Evolutionary conservation across 495 filamentous ascomycete species (phyloP), one percentile per base, ranked within the genome.

Genomic region (Neurospora sp.): DNA sequence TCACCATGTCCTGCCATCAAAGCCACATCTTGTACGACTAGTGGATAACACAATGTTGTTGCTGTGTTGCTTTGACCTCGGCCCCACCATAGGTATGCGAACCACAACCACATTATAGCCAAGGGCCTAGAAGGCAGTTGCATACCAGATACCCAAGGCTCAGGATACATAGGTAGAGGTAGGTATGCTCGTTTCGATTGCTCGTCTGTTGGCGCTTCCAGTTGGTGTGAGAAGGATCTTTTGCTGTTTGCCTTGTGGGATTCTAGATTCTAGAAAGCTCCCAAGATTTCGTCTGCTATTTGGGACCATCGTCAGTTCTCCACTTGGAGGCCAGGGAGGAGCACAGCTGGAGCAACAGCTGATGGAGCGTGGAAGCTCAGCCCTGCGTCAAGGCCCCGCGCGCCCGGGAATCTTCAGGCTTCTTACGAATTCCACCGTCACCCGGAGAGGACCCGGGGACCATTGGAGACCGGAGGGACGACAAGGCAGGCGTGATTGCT

Each of bases 371-470:
- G 7, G 27, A 66, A 66, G 54, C 54, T 74, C 73, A 74, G 73
- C 73, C 73, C 73, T 74, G 71, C 39, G 73, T 71, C 72, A 40
- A 49, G 44, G 54, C 54, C 54, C 54, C 54, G 54, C 70, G 62
- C 54, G 23, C 49, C n/a, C n/a, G 54, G 27, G 75, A 70, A 81
- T 82, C 81, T 82, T 80, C 77, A 73, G 73, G 76, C 77, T 82
- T 82, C 81, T 80, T 73, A 77, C 74, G 77, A 76, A 76, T 82
- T 82, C 81, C 77, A 82, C 77, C 77, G 72, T 72, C 44, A 76
- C 79, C 75, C 76, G 20, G 20, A 49, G 20, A 4, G 46, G 46
- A 49, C n/a, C n/a, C 46, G 46, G 46, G 9, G n/a, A 49, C 44
- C 20, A 60, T 31, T 62, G 49, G 23, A 62, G 49, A 62, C 49